A percentile compares a stretch with the other conserved stretches of the same genome.
These are phyloP conservation scores for Tilletia walkeri DNA, from an alignment of 1,284 basidiomycete species.

Conservation along the genomic window DNA sequence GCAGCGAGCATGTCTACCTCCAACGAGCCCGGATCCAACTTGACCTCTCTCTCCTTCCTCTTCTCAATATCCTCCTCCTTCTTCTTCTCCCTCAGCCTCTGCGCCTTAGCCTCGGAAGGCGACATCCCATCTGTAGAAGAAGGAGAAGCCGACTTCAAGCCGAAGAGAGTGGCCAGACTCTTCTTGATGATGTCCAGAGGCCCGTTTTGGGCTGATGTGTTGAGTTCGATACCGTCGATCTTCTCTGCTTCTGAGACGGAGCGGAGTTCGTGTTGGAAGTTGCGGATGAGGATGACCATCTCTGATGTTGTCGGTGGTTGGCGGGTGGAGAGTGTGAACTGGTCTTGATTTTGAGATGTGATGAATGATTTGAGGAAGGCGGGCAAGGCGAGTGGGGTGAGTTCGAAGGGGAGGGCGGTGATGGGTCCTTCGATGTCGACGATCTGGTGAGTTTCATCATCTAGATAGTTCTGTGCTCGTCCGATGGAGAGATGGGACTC, in stretches of 20 bases:
- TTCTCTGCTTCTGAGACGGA: neutral
- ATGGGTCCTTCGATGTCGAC: conserved; percentile 11
- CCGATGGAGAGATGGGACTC: neutral
- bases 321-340: neutral
- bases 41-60: neutral
- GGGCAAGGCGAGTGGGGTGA: conserved; percentile 5
- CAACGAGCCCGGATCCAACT: neutral
- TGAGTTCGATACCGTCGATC: neutral
- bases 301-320: neutral
- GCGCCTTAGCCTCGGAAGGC: neutral
- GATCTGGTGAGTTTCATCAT: too few relatives aligned
- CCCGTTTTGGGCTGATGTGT: too few relatives aligned
- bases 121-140: neutral
- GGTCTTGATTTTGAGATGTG: neutral
- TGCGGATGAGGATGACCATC: neutral
- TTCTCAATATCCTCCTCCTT: conserved; percentile 1
- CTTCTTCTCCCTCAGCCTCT: neutral
- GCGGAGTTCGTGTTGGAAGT: neutral
- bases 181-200: too few relatives aligned
- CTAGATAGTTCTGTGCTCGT: too few relatives aligned
- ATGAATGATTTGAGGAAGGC: neutral
- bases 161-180: neutral
- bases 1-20: conserved; percentile 13
- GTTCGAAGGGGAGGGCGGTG: conserved; percentile 10
- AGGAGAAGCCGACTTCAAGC: neutral